These are phyloP conservation scores for Amaranthus cruentus DNA, from an alignment of 148 eudicot species.

Conservation along the genomic window DNA sequence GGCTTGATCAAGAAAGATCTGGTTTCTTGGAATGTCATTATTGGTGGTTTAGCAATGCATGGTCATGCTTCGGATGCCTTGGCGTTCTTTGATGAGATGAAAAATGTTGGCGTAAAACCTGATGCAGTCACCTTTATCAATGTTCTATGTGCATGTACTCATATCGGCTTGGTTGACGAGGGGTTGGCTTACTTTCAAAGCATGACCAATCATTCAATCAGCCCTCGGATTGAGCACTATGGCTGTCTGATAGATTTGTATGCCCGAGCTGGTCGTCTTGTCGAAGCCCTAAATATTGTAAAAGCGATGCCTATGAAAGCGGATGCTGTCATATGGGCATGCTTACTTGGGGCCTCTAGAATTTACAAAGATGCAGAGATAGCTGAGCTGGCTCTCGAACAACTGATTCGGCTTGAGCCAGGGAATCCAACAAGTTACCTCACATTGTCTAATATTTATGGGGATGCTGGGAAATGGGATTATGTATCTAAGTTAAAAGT, in stretches of 20 bases:
- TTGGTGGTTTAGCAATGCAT: slow-evolving; percentile 65
- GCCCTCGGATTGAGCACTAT: slow-evolving; percentile 70
- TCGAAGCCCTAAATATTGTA: slow-evolving; percentile 55
- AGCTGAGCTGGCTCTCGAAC: slow-evolving; percentile 60
- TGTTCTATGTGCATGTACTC: slow-evolving; percentile 72
- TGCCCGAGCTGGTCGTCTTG: slow-evolving; percentile 59
- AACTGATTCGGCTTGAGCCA: slow-evolving; percentile 59
- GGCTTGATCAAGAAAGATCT: slow-evolving; percentile 48
- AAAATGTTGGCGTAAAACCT: slow-evolving; percentile 38
- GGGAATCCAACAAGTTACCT: slow-evolving; percentile 62
- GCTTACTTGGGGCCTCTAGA: slow-evolving; percentile 69
- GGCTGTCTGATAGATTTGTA: slow-evolving; percentile 70
- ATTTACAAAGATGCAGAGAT: slow-evolving; percentile 53
- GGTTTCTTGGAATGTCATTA: slow-evolving; percentile 73
- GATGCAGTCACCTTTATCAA: slow-evolving; percentile 69
- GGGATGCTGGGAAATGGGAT: slow-evolving; percentile 58
- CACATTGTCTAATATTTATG: slow-evolving; percentile 56
- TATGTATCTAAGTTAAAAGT: slow-evolving; percentile 47
- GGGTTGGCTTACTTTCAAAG: slow-evolving; percentile 52
- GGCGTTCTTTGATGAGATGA: slow-evolving; percentile 46
- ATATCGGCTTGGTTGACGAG: slow-evolving; percentile 55
- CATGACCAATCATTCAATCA: slow-evolving; percentile 45
- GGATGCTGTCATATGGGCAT: slow-evolving; percentile 65
- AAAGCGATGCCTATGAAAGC: slow-evolving; percentile 57
- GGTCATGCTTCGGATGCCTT: slow-evolving; percentile 63